phyloP scores from a whole-genome alignment of 23 red algal genomes.

The Pyropia haitanensis region DNA sequence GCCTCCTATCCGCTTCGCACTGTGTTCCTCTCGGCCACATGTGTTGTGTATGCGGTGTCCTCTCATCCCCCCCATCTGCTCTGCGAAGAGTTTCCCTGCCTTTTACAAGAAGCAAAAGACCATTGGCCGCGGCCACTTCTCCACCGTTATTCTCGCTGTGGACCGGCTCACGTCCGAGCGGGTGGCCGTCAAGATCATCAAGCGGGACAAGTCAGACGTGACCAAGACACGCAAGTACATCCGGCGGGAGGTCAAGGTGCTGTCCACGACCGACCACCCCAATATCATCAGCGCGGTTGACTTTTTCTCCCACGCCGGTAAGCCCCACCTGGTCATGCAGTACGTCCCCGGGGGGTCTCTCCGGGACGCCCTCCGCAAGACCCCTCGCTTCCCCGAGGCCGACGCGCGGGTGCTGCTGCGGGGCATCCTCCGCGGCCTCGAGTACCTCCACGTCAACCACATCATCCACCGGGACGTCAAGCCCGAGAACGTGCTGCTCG shows the following conservation, averaged over 20 bases:
- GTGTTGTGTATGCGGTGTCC: too few species aligned
- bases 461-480: conserved; percentile 90
- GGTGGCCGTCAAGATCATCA: conserved; percentile 85
- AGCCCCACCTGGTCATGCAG: conserved; percentile 78
- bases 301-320: conserved; percentile 51
- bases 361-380: conserved; percentile 31
- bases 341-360: conserved; percentile 61
- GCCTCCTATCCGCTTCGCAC: too few species aligned
- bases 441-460: conserved; percentile 58
- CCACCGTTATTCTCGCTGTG: conserved; percentile 43
- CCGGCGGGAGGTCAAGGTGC: conserved; percentile 69
- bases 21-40: too few species aligned
- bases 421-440: conserved; percentile 51
- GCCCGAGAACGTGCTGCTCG: conserved; percentile 74
- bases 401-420: conserved; percentile 43
- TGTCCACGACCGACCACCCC: conserved; percentile 47
- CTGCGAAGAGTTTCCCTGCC: too few species aligned
- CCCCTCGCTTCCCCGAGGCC: conserved; percentile 43
- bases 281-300: conserved; percentile 69
- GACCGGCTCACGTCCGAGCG: conserved; percentile 58
- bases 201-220: conserved; percentile 61
- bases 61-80: too few species aligned
- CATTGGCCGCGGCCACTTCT: conserved; percentile 60
- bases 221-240: conserved; percentile 68
- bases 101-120: conserved; percentile 37